Base-by-base conservation (phyloP, 2,329 filamentous ascomycete species). In the Paracorniculantispora psalliotae region DNA sequence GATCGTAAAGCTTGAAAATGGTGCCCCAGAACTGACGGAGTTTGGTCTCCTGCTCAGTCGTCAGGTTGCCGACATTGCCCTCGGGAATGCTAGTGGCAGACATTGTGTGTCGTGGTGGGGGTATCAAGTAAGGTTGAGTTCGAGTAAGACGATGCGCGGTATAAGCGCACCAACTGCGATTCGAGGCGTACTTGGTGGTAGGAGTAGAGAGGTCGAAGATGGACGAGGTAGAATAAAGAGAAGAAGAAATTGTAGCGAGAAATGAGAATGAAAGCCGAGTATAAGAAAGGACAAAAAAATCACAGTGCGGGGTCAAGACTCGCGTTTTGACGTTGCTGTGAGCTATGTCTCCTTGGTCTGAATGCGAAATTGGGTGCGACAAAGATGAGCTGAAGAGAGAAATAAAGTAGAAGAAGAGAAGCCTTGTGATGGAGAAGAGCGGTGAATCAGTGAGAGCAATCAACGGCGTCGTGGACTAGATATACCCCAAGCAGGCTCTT, bases 21-120 rank as follows among this genome's bases (percentile, higher is more conserved):
- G 62, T 60, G 26, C 56, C 61, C 67, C 67, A 69, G 37, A 65
- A 59, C 25, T 67, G 58, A 23, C 65, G 67, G 7, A 69, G 61
- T 49, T 65, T 64, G 30, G 53, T 54, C 59, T 68, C 61, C 51
- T 69, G 65, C 25, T 64, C 60, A 7, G 57, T 13, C 4, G 63
- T 67, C 48, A 69, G 61, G 57, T 67, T 65, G 54, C 67, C 66
- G 33, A 67, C 60, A 44, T 60, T 60, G 25, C 59, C 51, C 9
- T 59, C 43, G 35, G 57, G 57, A 39, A 48, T 54, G 12, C 44
- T n/a, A 8, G 52, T 51, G 49, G 49, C 39, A 21, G 47, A 28
- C 46, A 48, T 51, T 37, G 19, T 37, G 10, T n/a, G 44, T 37
- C 30, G 48, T 50, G 35, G 25, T 57, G 26, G 35, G 55, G 55